phyloP scores from a whole-genome alignment of 78 protist species.

The Monocercomonoides exilis region DNA sequence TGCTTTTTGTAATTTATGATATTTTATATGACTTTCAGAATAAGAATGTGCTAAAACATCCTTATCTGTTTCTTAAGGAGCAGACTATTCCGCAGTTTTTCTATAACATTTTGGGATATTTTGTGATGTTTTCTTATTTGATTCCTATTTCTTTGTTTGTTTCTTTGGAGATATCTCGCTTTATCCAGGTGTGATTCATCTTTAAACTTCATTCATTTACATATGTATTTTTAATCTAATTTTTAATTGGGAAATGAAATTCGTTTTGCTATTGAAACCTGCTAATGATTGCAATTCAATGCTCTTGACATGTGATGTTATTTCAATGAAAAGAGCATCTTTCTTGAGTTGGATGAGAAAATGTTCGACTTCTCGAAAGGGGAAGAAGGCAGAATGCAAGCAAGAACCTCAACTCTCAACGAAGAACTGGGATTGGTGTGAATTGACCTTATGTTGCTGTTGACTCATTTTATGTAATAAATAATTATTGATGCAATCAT shows the following conservation, averaged over 20 bases:
- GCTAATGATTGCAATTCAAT: neutral
- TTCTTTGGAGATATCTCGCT: conserved; percentile 7
- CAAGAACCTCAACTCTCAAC: conserved; percentile 64
- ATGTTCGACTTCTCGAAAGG: conserved; percentile 58
- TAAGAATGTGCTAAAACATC: no score
- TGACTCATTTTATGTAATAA: neutral
- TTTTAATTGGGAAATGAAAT: no score
- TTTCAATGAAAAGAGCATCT: no score
- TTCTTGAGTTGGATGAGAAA: conserved; percentile 28
- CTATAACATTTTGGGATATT: neutral
- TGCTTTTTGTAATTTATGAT: no score
- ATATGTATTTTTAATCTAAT: no score
- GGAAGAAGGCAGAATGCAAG: conserved; percentile 44
- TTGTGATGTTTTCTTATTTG: neutral
- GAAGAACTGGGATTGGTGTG: conserved; percentile 69
- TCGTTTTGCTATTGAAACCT: no score
- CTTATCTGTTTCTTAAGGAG: no score
- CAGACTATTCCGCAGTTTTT: no score
- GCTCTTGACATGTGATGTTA: neutral
- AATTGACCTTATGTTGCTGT: neutral
- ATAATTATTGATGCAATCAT: no score
- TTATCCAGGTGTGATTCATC: conserved; percentile 12
- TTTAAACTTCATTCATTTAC: no score
- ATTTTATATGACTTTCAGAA: no score
- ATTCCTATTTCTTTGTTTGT: conserved; percentile 28